A percentile compares a stretch with the other conserved stretches of the same genome.
Conservation (phyloP, 345 rosid genomes). For the Jatropha curcas region DNA sequence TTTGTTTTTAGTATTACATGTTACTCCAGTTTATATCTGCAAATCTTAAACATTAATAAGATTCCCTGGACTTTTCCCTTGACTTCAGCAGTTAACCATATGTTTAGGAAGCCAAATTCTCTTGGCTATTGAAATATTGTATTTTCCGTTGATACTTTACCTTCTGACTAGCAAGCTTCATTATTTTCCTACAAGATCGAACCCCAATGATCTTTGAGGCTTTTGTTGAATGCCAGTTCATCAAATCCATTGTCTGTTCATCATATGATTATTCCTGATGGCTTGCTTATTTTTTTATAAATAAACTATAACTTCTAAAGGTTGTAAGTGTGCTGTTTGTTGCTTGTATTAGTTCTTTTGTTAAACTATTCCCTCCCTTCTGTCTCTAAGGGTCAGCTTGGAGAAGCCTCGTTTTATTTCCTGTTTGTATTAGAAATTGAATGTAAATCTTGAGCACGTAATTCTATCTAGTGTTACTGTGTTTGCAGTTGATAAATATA, state of each 20-base stretch:
- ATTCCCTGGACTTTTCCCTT: neutral
- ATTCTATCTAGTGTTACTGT: neutral
- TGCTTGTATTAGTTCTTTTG: neutral
- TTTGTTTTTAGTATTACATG: too few species aligned
- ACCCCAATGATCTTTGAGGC: too few species aligned
- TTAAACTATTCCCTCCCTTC: neutral
- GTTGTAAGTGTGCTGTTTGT: neutral
- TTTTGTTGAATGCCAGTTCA: neutral
- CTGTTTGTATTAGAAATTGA: neutral
- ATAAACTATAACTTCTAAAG: neutral
- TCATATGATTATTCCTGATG: neutral
- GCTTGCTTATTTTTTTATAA: neutral
- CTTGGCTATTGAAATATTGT: neutral
- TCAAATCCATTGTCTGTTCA: neutral
- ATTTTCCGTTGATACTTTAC: neutral
- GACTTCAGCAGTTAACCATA: neutral
- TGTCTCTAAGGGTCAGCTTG: neutral
- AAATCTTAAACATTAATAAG: neutral
- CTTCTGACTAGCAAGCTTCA: neutral
- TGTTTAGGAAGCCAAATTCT: neutral
- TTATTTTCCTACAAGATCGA: neutral
- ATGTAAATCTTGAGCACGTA: neutral
- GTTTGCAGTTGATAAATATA: slow-evolving; percentile 1
- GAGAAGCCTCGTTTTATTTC: neutral
- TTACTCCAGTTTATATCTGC: neutral